phyloP scores from a whole-genome alignment of 257 asterid species.

The Euphrasia confusa region DNA sequence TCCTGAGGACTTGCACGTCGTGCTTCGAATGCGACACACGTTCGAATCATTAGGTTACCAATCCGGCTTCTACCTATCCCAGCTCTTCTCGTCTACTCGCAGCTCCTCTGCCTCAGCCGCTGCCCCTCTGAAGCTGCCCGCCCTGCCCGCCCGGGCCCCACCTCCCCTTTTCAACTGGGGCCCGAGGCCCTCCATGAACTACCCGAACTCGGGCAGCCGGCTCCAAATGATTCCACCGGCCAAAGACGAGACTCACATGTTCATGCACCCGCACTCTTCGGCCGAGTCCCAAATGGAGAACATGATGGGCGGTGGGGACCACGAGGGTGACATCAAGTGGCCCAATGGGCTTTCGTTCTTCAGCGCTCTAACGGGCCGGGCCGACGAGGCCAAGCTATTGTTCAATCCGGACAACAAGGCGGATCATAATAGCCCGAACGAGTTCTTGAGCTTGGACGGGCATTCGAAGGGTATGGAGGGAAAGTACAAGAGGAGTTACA shows the following conservation, averaged over 20 bases:
- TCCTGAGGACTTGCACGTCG: conserved; percentile 95
- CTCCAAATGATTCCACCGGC: conserved; percentile 50
- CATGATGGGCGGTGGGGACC: conserved; percentile 46
- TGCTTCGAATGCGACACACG: conserved; percentile 93
- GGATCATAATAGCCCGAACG: conserved; percentile 42
- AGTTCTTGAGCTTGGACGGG: conserved; percentile 76
- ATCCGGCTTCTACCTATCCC: conserved; percentile 90
- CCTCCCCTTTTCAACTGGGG: conserved; percentile 82
- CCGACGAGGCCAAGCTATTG: conserved; percentile 68
- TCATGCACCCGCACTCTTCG: conserved; percentile 62
- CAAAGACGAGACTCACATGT: conserved; percentile 79
- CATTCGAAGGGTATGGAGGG: conserved; percentile 61
- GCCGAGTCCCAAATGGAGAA: conserved; percentile 54
- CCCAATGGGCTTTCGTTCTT: conserved; percentile 82
- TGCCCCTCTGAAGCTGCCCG: conserved; percentile 56
- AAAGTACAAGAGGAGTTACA: conserved; percentile 77
- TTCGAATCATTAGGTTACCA: conserved; percentile 93
- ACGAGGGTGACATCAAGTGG: conserved; percentile 86
- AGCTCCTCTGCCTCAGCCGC: conserved; percentile 47
- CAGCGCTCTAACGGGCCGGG: conserved; percentile 66
- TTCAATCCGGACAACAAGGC: conserved; percentile 48
- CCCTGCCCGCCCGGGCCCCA: conserved; percentile 51
- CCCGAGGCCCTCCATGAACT: conserved; percentile 60
- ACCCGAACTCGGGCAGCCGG: conserved; percentile 38
- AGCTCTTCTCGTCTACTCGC: conserved; percentile 76